Evolutionary conservation across 371 early-diverging fungal genomes (phyloP).

Genomic region (Mucor ambiguus): DNA sequence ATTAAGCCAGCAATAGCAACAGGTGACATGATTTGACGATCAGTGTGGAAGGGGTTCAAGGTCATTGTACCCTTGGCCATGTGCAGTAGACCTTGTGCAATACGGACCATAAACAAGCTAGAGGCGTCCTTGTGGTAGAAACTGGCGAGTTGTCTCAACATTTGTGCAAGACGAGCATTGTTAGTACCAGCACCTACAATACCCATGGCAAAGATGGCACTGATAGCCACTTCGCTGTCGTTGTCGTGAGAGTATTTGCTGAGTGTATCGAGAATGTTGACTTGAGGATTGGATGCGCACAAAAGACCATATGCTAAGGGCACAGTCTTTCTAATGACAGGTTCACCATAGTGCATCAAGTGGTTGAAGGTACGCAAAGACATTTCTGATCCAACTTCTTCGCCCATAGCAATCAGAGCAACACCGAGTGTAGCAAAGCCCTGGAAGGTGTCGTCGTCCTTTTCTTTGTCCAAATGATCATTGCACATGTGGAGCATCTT

Average conservation of each 20-base stretch:
- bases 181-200: slow-evolving; percentile 99
- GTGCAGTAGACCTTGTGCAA: slow-evolving; percentile 97
- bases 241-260: slow-evolving; percentile 97
- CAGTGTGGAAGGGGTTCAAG: slow-evolving; percentile 92
- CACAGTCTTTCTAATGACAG: slow-evolving; percentile 89
- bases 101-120: slow-evolving; percentile 90
- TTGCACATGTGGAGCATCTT: slow-evolving; percentile 94
- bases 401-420: slow-evolving; percentile 95
- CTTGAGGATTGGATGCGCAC: slow-evolving; percentile 95
- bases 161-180: slow-evolving; percentile 97
- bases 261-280: slow-evolving; percentile 92
- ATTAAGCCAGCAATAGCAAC: slow-evolving; percentile 91
- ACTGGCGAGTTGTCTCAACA: slow-evolving; percentile 95
- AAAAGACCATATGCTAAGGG: slow-evolving; percentile 95
- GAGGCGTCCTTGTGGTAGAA: slow-evolving; percentile 97
- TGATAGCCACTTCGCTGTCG: slow-evolving; percentile 91
- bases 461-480: slow-evolving; percentile 89
- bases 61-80: slow-evolving; percentile 99
- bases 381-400: slow-evolving; percentile 97
- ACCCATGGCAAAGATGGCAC: slow-evolving; percentile 99
- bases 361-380: slow-evolving; percentile 93
- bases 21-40: slow-evolving; percentile 89
- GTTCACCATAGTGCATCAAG: slow-evolving; percentile 98
- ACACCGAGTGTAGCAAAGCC: slow-evolving; percentile 96
- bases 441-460: slow-evolving; percentile 85